Percentiles rank a stretch among this genome's conserved stretches.
phyloP scores from a whole-genome alignment of 805 yeast species.

The Priceomyces medius region DNA sequence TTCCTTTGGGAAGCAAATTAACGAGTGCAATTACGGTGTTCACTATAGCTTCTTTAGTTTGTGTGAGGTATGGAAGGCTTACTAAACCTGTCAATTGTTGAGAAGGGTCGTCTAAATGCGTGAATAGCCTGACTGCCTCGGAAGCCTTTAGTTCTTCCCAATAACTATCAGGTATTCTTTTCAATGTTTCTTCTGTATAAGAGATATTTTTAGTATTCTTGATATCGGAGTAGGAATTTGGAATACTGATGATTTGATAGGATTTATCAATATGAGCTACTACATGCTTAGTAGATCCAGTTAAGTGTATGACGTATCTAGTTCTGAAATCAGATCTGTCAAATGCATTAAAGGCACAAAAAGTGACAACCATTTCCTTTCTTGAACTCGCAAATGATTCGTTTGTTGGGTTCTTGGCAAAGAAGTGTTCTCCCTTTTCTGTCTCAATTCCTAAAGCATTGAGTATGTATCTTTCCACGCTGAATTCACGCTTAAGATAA shows the following conservation, averaged over 20 bases:
- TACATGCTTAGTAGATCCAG: constrained; percentile 12
- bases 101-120: constrained; percentile 53
- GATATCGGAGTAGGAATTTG: constrained; percentile 8
- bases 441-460: constrained; percentile 26
- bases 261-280: constrained; percentile 28
- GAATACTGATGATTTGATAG: constrained; percentile 21
- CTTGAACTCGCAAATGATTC: constrained; percentile 6
- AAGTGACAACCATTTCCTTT: constrained; percentile 45
- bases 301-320: constrained; percentile 42
- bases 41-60: constrained; percentile 14
- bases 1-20: constrained; percentile 47
- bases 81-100: constrained; percentile 60
- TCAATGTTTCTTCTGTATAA: constrained; percentile 17
- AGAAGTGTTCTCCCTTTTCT: constrained; percentile 15
- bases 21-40: constrained; percentile 39
- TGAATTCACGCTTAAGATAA: constrained; percentile 16
- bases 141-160: constrained; percentile 69
- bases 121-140: constrained; percentile 51
- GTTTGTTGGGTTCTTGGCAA: constrained; percentile 13
- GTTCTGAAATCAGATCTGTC: constrained; percentile 72
- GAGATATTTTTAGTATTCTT: constrained; percentile 14
- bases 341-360: constrained; percentile 73
- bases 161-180: constrained; percentile 17
- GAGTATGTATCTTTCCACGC: constrained; percentile 29
- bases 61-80: constrained; percentile 42